Conservation (phyloP, 2,329 filamentous ascomycete genomes). For the Madurella mycetomatis region DNA sequence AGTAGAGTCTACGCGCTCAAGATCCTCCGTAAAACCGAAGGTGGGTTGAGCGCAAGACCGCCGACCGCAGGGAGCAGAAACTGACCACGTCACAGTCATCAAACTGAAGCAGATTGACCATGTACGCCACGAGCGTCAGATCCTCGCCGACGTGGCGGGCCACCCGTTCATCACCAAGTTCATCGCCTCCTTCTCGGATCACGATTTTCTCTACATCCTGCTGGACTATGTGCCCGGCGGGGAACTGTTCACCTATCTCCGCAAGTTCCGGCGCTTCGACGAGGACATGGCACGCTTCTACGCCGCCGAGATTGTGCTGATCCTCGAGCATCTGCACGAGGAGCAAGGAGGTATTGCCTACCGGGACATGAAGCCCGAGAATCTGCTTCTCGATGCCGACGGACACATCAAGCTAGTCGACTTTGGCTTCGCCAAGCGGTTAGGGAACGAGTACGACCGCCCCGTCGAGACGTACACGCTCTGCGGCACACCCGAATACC, state of each 20-base stretch:
- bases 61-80: background rate
- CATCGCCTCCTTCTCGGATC: slow-evolving; percentile 73
- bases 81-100: slow-evolving; percentile 50
- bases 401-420: slow-evolving; percentile 81
- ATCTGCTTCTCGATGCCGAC: slow-evolving; percentile 70
- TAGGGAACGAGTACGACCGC: slow-evolving; percentile 50
- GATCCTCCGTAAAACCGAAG: slow-evolving; percentile 66
- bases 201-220: slow-evolving; percentile 75
- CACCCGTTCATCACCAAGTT: slow-evolving; percentile 81
- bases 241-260: slow-evolving; percentile 79
- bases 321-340: slow-evolving; percentile 77
- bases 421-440: slow-evolving; percentile 79
- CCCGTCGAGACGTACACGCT: slow-evolving; percentile 73
- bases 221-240: slow-evolving; percentile 80
- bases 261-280: slow-evolving; percentile 73
- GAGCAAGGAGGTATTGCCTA: slow-evolving; percentile 73
- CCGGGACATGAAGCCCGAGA: slow-evolving; percentile 78
- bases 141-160: slow-evolving; percentile 71
- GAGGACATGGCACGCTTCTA: slow-evolving; percentile 77
- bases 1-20: slow-evolving; percentile 75
- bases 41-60: slow-evolving; percentile 20
- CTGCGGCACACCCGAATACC: slow-evolving; percentile 79
- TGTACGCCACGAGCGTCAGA: slow-evolving; percentile 75
- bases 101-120: slow-evolving; percentile 83
- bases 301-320: slow-evolving; percentile 76